Percentiles rank a stretch among this genome's conserved stretches.
phyloP scores from a whole-genome alignment of 139 green algal genomes.

The Edaphochlamys debaryana region DNA sequence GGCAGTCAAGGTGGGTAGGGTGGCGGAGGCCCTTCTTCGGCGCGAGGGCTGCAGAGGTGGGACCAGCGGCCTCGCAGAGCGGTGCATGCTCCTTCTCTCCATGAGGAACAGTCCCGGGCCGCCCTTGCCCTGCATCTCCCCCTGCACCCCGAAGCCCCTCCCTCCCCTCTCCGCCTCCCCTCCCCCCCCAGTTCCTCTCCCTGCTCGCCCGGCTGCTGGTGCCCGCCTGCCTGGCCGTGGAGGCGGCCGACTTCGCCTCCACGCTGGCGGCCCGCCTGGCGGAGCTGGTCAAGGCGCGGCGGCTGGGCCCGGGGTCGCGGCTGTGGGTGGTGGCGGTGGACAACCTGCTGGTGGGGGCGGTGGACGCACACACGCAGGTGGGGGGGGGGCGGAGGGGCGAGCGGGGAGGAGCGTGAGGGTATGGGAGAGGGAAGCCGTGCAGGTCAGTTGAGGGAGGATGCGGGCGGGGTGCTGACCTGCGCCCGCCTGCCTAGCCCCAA shows the following conservation, averaged over 20 bases:
- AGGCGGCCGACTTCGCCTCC: slow-evolving; percentile 43
- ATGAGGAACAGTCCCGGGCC: no score
- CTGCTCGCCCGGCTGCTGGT: slow-evolving; percentile 29
- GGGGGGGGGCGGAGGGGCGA: not conserved
- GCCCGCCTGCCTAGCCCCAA: no score
- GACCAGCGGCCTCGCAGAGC: no score
- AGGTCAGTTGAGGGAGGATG: no score
- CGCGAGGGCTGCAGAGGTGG: no score
- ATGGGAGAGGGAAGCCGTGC: no score
- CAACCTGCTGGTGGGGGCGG: slow-evolving; percentile 62
- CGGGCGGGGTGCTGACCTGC: no score
- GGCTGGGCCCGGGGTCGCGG: slow-evolving; percentile 32
- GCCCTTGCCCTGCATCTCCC: not conserved
- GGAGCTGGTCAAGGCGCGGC: slow-evolving; percentile 47
- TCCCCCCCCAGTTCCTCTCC: not conserved
- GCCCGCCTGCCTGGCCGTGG: slow-evolving; percentile 25
- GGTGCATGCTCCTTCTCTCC: no score
- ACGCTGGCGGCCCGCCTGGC: slow-evolving; percentile 41
- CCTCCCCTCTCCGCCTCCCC: not conserved
- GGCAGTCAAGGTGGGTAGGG: slow-evolving; percentile 26
- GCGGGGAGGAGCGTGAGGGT: not conserved
- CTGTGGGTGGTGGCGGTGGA: slow-evolving; percentile 76
- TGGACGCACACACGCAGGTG: slow-evolving; percentile 74
- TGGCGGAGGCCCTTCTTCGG: no score
- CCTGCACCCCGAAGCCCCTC: not conserved